Evolutionary conservation across 208 protist species (phyloP).

Genomic region (Tritrichomonas foetus): DNA sequence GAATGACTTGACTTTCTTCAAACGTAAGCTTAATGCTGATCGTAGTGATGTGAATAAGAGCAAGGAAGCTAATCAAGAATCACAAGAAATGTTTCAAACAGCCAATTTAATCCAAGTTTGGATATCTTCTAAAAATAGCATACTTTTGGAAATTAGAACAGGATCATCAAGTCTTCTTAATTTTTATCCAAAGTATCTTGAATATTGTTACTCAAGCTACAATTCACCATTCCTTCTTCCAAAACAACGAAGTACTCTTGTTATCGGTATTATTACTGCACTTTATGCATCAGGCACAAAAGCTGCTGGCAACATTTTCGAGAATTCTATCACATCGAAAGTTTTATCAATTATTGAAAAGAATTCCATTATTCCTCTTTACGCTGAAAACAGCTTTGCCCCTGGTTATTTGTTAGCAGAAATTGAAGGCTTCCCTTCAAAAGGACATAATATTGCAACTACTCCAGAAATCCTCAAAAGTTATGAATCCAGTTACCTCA

Average conservation of each 20-base stretch:
- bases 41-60: not conserved
- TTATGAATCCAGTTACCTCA: not conserved
- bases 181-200: not conserved
- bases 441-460: not conserved
- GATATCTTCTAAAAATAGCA: not conserved
- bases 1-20: not conserved
- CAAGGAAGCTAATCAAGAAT: not conserved
- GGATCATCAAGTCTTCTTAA: not conserved
- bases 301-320: not conserved
- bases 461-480: not conserved
- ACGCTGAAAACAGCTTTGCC: conserved; percentile 11
- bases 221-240: not conserved
- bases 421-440: not conserved
- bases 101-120: too few relatives aligned
- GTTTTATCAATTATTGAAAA: not conserved
- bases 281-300: not conserved
- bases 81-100: not conserved
- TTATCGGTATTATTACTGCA: not conserved
- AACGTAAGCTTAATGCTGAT: not conserved
- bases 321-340: not conserved
- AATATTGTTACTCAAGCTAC: not conserved
- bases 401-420: not conserved
- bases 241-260: not conserved
- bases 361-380: not conserved
- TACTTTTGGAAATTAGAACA: not conserved